Percentiles rank a stretch among this genome's conserved stretches.
phyloP scores from a whole-genome alignment of 192 early-diverging fungal genomes.

The Podila epigama region DNA sequence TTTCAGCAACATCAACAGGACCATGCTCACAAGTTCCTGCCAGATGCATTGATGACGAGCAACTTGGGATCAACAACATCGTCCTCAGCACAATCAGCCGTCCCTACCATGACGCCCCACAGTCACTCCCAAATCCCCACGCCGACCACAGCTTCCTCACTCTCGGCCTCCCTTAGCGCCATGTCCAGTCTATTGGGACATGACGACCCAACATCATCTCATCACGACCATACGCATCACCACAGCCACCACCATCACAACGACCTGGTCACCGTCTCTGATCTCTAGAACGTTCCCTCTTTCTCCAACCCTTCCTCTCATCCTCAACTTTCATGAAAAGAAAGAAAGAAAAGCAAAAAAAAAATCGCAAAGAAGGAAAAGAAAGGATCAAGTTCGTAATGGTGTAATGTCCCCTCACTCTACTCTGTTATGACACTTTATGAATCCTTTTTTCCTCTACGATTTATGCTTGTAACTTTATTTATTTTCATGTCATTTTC shows the following conservation, averaged over 20 bases:
- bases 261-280: constrained; percentile 4
- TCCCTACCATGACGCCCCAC: constrained; percentile 20
- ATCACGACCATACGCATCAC: no score
- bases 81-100: constrained; percentile 5
- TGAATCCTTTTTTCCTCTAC: neutral
- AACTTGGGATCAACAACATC: constrained; percentile 1
- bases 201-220: no score
- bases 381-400: neutral
- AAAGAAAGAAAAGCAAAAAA: neutral
- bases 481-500: no score
- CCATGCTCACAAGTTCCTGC: constrained; percentile 20
- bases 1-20: constrained; percentile 25
- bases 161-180: neutral
- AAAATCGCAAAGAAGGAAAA: neutral
- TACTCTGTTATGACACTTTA: neutral
- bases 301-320: no score
- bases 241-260: neutral
- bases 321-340: neutral
- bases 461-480: no score
- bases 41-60: constrained; percentile 1
- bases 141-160: neutral
- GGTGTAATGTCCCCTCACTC: neutral
- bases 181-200: neutral
- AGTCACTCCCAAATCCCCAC: constrained; percentile 9
- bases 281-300: no score